A percentile compares a stretch with the other conserved stretches of the same genome.
phyloP scores from a whole-genome alignment of 208 protist genomes.

The Phytomonas francai region DNA sequence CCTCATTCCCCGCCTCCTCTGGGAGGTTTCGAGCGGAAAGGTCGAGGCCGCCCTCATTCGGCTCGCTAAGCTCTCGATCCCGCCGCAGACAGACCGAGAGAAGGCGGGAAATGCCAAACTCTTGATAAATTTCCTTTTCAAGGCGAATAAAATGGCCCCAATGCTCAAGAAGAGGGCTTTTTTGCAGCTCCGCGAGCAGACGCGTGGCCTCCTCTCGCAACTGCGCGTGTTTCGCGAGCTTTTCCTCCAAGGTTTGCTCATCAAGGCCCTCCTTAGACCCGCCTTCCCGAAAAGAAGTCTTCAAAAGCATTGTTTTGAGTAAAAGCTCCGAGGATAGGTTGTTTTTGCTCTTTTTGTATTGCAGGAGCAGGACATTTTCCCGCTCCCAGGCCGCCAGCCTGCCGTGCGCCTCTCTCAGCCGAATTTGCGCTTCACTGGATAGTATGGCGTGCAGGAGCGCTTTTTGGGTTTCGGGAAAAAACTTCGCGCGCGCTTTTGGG shows the following conservation, averaged over 20 bases:
- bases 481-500: conserved; percentile 57
- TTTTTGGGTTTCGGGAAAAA: conserved; percentile 72
- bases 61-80: conserved; percentile 58
- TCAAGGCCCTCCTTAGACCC: neutral
- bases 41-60: conserved; percentile 68
- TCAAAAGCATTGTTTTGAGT: neutral
- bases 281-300: neutral
- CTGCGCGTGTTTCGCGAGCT: conserved; percentile 80
- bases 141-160: conserved; percentile 58
- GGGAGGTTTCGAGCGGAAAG: no score
- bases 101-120: conserved; percentile 74
- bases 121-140: conserved; percentile 49
- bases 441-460: conserved; percentile 57
- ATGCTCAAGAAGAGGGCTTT: conserved; percentile 34
- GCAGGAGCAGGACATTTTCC: conserved; percentile 47
- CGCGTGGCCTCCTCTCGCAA: conserved; percentile 49
- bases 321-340: no score
- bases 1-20: conserved; percentile 19
- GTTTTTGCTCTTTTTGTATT: no score
- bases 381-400: conserved; percentile 70
- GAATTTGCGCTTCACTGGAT: conserved; percentile 43
- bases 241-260: conserved; percentile 28
- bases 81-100: conserved; percentile 56
- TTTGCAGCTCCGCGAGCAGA: conserved; percentile 39
- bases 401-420: conserved; percentile 67